A percentile compares a stretch with the other conserved stretches of the same genome.
Evolutionary conservation across 2,329 filamentous ascomycete species (phyloP).

Genomic region (Thermoascus crustaceus): DNA sequence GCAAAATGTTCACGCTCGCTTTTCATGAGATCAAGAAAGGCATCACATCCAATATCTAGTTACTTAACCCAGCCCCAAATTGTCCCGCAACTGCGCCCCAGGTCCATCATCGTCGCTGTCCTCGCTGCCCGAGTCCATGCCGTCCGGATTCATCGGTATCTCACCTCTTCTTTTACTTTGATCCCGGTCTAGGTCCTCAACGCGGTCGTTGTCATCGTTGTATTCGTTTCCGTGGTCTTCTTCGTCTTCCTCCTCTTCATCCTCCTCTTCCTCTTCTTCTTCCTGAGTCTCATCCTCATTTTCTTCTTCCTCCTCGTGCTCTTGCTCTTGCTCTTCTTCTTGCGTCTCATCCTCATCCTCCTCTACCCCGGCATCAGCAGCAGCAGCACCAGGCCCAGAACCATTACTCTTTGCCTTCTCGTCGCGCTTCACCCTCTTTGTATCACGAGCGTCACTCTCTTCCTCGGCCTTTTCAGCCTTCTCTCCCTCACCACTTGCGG

Average conservation of each 20-base stretch:
- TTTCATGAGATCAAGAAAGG: too few relatives aligned
- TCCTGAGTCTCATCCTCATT: slow-evolving; percentile 5
- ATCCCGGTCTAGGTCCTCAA: slow-evolving; percentile 30
- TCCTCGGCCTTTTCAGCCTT: slow-evolving; percentile 46
- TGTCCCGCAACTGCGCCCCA: slow-evolving; percentile 9
- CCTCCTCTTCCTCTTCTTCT: slow-evolving; percentile 10
- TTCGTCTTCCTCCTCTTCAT: slow-evolving; percentile 16
- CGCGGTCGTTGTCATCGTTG: slow-evolving; percentile 29
- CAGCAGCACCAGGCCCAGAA: slow-evolving; percentile 6
- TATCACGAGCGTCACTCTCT: slow-evolving; percentile 48
- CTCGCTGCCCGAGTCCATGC: slow-evolving; percentile 1
- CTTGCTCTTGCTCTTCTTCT: slow-evolving; percentile 14
- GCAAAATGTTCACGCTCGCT: too few relatives aligned
- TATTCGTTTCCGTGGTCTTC: slow-evolving; percentile 16
- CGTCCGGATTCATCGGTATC: neutral
- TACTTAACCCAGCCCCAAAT: slow-evolving; percentile 9
- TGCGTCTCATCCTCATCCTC: slow-evolving; percentile 14
- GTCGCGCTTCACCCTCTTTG: slow-evolving; percentile 12
- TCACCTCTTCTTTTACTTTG: neutral
- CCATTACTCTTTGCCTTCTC: neutral
- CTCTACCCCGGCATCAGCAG: slow-evolving; percentile 5
- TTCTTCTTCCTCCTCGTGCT: slow-evolving; percentile 17
- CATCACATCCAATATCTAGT: too few relatives aligned
- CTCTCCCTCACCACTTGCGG: slow-evolving; percentile 44
- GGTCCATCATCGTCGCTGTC: slow-evolving; percentile 10